Base-by-base conservation (phyloP, 2,329 filamentous ascomycete genomes). In the Pleurostoma richardsiae region DNA sequence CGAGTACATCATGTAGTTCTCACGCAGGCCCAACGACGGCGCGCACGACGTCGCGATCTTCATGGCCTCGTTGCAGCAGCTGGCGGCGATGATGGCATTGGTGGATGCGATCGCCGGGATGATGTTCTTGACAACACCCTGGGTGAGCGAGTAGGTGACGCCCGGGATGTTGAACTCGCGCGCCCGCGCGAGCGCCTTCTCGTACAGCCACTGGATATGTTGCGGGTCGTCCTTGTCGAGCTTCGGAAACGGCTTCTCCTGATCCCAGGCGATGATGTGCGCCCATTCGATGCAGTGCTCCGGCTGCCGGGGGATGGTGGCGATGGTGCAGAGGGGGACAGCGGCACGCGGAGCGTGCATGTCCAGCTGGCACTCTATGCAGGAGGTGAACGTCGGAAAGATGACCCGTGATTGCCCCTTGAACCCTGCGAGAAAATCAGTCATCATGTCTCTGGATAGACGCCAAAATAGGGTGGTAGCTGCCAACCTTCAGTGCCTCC, bases 211-310 rank as follows among this genome's bases (percentile, higher is more conserved):
- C n/a, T 85, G 88, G 60, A 99, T 94, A 67, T 99, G 94, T 62
- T 95, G 90, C 39, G 95, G 88, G 59, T 99, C 90, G 65, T 99
- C 95, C 57, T 90, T 96, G 69, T 99, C 94, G 42, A 99, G 85
- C 33, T 80, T 77, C 19, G 90, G 84, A 54, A 92, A 95, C 52
- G 86, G 87, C 62, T 86, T 85, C 59, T 90, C 83, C 56, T 86
- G 80, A 52, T 96, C 90, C 94, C 94, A 99, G 39, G 94, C 94
- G 52, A 99, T 96, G 60, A 97, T 86, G 64, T 97, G 92, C 0
- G 94, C 95, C 94, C 94, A 99, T 70, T 99, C 94, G 60, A 99
- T 88, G 65, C 94, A 99, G 70, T 99, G 94, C 65, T 97, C 91
- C 1, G 94, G 94, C 63, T 99, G 94, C 10, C 94, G 87, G 7